Evolutionary conservation across 2,329 filamentous ascomycete genomes (phyloP), one percentile per base, ranked within the genome.

Genomic region (Esteya vermicola): DNA sequence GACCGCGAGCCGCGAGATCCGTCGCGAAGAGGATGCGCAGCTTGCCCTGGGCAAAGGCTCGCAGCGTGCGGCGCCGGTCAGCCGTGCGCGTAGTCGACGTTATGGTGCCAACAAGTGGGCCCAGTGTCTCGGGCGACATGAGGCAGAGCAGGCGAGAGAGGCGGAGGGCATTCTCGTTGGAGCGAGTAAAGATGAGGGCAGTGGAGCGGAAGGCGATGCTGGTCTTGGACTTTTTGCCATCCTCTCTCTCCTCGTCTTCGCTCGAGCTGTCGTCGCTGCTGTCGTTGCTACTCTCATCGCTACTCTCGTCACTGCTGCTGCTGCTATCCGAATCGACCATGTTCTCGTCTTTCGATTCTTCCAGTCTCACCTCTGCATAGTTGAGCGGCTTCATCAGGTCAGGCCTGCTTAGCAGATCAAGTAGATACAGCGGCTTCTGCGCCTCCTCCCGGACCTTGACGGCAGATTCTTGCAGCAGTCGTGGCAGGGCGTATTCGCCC

Each of bases 1-100:
- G 76, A 51, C 89, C 91, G 47, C 89, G 82, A 3, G 86, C 85
- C 1, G 91, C 85, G n/a, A 93, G 80, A 55, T 96, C 89, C 0
- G 91, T 93, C 1, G 88, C 86, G 34, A 96, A 79, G 33, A 96
- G 74, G 35, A 93, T 75, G 7, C 78, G 77, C 21, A 83, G 59
- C 6, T 18, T 72, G 42, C 69, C 70, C 8, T 63, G 57, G 4
- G 69, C 61, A 56, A 89, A 88, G n/a, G 72, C 69, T 21, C 68
- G 67, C 20, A 88, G 65, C 0, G 79, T 76, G 50, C 75, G 78
- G 44, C 75, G 72, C 14, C 82, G 78, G 13, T 72, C 68, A 13
- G 78, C 73, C 1, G 79, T 83, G n/a, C 81, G 75, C 21, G 78
- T 81, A 0, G 83, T 83, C 18, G 84, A 88, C 13, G 84, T 84